These are phyloP conservation scores for Talaromyces liani DNA, from an alignment of 495 filamentous ascomycete species.

Conservation along the genomic window DNA sequence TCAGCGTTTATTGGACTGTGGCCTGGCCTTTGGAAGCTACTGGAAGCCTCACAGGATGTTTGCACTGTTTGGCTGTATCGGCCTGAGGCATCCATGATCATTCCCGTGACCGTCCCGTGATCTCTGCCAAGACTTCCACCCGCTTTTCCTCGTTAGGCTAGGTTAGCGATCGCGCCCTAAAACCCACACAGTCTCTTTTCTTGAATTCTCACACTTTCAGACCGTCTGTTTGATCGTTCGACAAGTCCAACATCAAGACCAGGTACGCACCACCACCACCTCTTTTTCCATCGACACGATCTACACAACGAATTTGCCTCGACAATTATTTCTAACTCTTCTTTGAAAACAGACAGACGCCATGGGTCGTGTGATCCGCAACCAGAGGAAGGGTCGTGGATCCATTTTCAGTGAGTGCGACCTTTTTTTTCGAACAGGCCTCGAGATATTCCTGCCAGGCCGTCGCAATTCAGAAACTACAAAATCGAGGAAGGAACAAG, in stretches of 20 bases:
- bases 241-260: slow-evolving; percentile 43
- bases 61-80: neutral
- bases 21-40: neutral
- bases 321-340: slow-evolving; percentile 32
- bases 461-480: slow-evolving; percentile 4
- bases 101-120: slow-evolving; percentile 6
- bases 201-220: slow-evolving; percentile 26
- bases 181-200: slow-evolving; percentile 41
- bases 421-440: slow-evolving; percentile 16
- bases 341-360: slow-evolving; percentile 37
- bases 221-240: slow-evolving; percentile 15
- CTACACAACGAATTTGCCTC: slow-evolving; percentile 19
- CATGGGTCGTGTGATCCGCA: slow-evolving; percentile 85
- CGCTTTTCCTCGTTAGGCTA: slow-evolving; percentile 35
- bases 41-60: neutral
- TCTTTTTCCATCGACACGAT: slow-evolving; percentile 15
- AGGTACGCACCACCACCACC: slow-evolving; percentile 32
- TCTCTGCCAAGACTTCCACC: slow-evolving; percentile 8
- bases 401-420: slow-evolving; percentile 88
- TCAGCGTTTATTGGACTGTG: neutral
- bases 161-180: slow-evolving; percentile 44
- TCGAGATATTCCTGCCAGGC: slow-evolving; percentile 3
- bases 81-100: slow-evolving; percentile 4
- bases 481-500: slow-evolving; percentile 17
- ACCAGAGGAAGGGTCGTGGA: slow-evolving; percentile 96